Conservation (phyloP, 1,284 basidiomycete genomes). For the Inonotus hispidus region DNA sequence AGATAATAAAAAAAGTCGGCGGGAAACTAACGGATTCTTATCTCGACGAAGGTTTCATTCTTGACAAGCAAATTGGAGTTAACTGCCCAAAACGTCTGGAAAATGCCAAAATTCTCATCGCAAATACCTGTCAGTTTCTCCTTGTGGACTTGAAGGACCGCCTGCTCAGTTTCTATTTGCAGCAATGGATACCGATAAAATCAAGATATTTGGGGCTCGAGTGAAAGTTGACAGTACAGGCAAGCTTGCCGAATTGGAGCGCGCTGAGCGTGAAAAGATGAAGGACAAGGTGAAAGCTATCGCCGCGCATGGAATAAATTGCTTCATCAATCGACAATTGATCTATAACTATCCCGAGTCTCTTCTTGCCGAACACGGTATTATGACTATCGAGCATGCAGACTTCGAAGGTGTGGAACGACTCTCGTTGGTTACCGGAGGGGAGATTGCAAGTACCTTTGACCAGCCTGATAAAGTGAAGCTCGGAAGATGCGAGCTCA, state of each 20-base stretch:
- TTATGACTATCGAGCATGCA: conserved; percentile 97
- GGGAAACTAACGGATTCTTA: conserved; percentile 99
- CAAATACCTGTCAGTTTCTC: conserved; percentile 82
- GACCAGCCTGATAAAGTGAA: conserved; percentile 92
- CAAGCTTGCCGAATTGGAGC: conserved; percentile 96
- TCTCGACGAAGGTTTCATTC: conserved; percentile 97
- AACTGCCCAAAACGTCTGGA: conserved; percentile 95
- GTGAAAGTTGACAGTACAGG: conserved; percentile 95
- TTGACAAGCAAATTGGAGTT: conserved; percentile 94
- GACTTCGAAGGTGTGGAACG: conserved; percentile 99
- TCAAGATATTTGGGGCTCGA: conserved; percentile 97
- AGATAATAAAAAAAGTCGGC: conserved; percentile 99
- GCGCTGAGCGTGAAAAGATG: conserved; percentile 74
- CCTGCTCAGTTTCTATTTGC: conserved; percentile 5
- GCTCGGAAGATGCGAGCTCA: conserved; percentile 89
- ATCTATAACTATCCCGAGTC: conserved; percentile 99
- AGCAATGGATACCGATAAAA: conserved; percentile 99
- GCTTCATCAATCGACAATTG: conserved; percentile 97
- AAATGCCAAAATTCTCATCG: conserved; percentile 95
- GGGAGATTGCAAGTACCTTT: conserved; percentile 96
- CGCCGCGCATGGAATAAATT: conserved; percentile 92
- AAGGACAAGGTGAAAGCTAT: conserved; percentile 97
- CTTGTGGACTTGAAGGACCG: neutral
- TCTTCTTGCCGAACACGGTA: conserved; percentile 88
- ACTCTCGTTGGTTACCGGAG: conserved; percentile 93